Conservation (phyloP, 2,329 filamentous ascomycete species). For the Escovopsis sp. region DNA sequence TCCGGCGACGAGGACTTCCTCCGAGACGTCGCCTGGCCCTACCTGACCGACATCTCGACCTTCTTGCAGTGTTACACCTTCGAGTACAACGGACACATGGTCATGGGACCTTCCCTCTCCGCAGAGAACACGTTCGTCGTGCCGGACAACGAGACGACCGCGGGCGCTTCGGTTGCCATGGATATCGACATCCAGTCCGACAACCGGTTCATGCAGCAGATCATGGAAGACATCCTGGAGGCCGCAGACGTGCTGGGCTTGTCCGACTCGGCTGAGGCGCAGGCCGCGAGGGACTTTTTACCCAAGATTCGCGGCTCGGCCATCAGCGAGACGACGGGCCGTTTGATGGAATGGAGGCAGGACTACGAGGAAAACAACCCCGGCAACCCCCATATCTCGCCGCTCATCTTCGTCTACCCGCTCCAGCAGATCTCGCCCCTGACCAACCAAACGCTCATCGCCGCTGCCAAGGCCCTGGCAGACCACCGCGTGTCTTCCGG, state of each 20-base stretch:
- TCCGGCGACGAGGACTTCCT: constrained; percentile 12
- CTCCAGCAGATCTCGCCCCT: constrained; percentile 14
- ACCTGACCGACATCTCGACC: constrained; percentile 15
- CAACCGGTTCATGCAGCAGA: constrained; percentile 9
- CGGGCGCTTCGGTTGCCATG: constrained; percentile 5
- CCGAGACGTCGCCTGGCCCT: constrained; percentile 11
- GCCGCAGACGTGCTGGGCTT: constrained; percentile 1
- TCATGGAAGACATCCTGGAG: constrained; percentile 4
- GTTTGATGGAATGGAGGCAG: constrained; percentile 22
- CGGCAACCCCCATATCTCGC: constrained; percentile 32
- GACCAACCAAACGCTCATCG: constrained; percentile 3
- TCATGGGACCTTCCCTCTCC: constrained; percentile 15
- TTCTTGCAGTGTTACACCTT: constrained; percentile 22
- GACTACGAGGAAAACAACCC: constrained; percentile 24
- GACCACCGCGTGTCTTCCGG: constrained; percentile 20
- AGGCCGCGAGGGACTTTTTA: constrained; percentile 4
- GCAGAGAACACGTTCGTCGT: constrained; percentile 14
- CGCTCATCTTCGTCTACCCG: constrained; percentile 30
- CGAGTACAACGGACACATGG: constrained; percentile 12
- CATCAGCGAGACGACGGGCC: constrained; percentile 12
- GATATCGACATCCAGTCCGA: constrained; percentile 14
- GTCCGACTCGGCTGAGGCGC: constrained; percentile 1
- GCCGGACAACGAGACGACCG: constrained; percentile 1
- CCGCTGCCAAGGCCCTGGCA: constrained; percentile 15
- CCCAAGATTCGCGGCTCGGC: constrained; percentile 4